These are phyloP conservation scores for Globomyces pollinis-pini DNA, from an alignment of 192 early-diverging fungal genomes.

Conservation along the genomic window DNA sequence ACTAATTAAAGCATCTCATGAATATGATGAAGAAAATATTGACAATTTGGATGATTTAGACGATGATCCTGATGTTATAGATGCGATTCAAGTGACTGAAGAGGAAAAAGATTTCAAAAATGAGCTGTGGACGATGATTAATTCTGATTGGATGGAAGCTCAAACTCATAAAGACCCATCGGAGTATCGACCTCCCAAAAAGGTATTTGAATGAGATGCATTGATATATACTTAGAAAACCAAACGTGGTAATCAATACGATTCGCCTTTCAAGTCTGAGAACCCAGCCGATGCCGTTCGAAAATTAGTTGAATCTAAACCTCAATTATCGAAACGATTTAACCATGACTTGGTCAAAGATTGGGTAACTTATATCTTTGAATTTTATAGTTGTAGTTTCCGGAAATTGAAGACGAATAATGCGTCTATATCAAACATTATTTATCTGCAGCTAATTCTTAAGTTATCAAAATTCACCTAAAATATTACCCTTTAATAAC, in stretches of 20 bases:
- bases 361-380: slow-evolving; percentile 14
- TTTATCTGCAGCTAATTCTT: no score
- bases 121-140: slow-evolving; percentile 76
- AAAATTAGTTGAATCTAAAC: slow-evolving; percentile 61
- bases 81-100: slow-evolving; percentile 51
- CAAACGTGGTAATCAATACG: neutral
- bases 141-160: slow-evolving; percentile 74
- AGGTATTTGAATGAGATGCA: neutral
- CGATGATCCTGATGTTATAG: slow-evolving; percentile 38
- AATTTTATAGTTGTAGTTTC: no score
- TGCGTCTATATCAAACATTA: neutral
- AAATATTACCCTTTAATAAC: no score
- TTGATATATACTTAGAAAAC: neutral
- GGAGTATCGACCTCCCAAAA: neutral
- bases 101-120: slow-evolving; percentile 76
- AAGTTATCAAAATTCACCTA: no score
- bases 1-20: neutral
- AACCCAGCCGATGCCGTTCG: slow-evolving; percentile 73
- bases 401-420: neutral
- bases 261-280: neutral
- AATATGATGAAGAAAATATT: neutral
- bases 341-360: slow-evolving; percentile 75
- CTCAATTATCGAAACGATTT: slow-evolving; percentile 79
- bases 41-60: slow-evolving; percentile 23
- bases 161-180: slow-evolving; percentile 18